A percentile compares a stretch with the other conserved stretches of the same genome.
Evolutionary conservation across 768 basidiomycete genomes (phyloP).

Genomic region (Hygrophorus pudorinus): DNA sequence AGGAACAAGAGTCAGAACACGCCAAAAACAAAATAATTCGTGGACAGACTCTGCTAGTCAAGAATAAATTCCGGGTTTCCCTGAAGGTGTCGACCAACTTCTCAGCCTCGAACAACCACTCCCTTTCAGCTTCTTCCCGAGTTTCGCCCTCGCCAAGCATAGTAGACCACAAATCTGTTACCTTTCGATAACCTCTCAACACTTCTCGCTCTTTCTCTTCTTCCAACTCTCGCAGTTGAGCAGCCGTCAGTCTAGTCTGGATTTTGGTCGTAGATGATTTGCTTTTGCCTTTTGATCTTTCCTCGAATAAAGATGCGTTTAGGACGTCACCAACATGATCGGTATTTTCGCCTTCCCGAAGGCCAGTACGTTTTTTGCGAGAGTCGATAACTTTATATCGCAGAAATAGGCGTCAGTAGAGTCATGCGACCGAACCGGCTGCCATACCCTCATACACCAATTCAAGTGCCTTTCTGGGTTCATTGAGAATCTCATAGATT

Average conservation of each 20-base stretch:
- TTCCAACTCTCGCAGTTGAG: slow-evolving; percentile 56
- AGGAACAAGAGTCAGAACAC: not conserved
- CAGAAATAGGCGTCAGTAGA: not conserved
- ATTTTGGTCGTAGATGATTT: slow-evolving; percentile 26
- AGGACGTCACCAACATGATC: not conserved
- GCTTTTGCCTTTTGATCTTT: slow-evolving; percentile 35
- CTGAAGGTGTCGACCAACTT: slow-evolving; percentile 83
- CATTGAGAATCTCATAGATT: slow-evolving; percentile 76
- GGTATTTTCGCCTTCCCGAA: slow-evolving; percentile 1
- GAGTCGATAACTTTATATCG: slow-evolving; percentile 43
- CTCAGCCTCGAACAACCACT: slow-evolving; percentile 81
- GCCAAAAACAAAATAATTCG: not conserved
- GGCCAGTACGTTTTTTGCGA: slow-evolving; percentile 34
- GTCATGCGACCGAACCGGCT: not conserved
- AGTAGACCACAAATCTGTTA: slow-evolving; percentile 53
- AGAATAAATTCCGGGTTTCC: slow-evolving; percentile 77
- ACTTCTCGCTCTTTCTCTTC: slow-evolving; percentile 58
- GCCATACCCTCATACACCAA: slow-evolving; percentile 71
- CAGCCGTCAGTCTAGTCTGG: slow-evolving; percentile 40
- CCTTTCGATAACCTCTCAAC: slow-evolving; percentile 41
- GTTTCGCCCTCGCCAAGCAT: slow-evolving; percentile 30
- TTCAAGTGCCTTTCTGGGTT: slow-evolving; percentile 73
- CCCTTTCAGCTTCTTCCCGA: slow-evolving; percentile 42
- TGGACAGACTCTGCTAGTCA: slow-evolving; percentile 56
- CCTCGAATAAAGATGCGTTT: slow-evolving; percentile 55